Evolutionary conservation across 2,329 filamentous ascomycete species (phyloP), one percentile per base, ranked within the genome.

Genomic region (Hirsutella rhossiliensis): DNA sequence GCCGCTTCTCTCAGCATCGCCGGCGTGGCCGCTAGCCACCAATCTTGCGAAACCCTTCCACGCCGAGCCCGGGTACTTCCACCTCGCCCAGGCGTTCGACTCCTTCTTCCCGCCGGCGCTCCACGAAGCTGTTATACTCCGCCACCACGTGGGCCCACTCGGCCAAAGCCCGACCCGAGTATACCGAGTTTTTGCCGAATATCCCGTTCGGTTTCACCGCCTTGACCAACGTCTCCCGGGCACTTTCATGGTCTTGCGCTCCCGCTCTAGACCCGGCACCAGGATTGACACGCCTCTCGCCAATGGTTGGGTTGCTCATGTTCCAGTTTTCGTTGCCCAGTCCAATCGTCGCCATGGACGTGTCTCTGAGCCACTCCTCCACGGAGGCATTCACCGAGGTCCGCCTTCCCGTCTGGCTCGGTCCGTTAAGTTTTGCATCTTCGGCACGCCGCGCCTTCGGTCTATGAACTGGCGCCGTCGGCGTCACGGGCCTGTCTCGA

Each of bases 121-220:
- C 84, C 29, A 87, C 78, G 61, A 90, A 92, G 55, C 79, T 85
- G 62, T 89, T 87, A 65, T 80, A 87, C 59, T 92, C 86, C 45
- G 76, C 75, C 15, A 88, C 78, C 18, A 90, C 75, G 17, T 85
- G 66, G 18, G 73, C 71, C 86, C 86, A 92, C 60, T 92, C 86
- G 0, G 84, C 84, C 38, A 92, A 68, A 1, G 86, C 81, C 18
- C 84, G 73, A 2, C 86, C 86, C 3, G 76, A 69, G 58, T 90
- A 84, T 41, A 76, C 75, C 9, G 71, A 66, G 23, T 69, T 70
- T 39, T 64, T 62, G 13, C 61, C 60, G 43, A 64, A 71, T 2
- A 65, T 50, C 5, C 72, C 72, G 2, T 53, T 56, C 0, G 75
- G 76, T 50, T 71, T 64, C 30, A 64, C 50, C 1, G 74, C 67